Evolutionary conservation across 805 yeast species (phyloP).

Genomic region (Metschnikowia amazonensis): DNA sequence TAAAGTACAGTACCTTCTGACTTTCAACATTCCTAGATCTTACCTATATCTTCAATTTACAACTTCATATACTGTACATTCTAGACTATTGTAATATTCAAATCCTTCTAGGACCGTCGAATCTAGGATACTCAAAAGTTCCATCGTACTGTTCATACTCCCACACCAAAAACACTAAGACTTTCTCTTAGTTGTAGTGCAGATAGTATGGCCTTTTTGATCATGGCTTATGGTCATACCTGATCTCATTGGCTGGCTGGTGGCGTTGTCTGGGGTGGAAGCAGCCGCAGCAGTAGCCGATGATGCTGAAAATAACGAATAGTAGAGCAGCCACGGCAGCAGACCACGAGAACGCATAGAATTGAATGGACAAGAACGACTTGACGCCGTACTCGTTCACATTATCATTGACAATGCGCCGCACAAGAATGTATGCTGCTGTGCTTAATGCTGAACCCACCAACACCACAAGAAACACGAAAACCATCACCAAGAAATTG

Average conservation of each 20-base stretch:
- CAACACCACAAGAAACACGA: slow-evolving; percentile 44
- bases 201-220: too few species aligned
- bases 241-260: slow-evolving; percentile 19
- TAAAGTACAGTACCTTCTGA: too few species aligned
- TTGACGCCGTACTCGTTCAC: slow-evolving; percentile 49
- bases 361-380: slow-evolving; percentile 47
- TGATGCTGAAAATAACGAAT: slow-evolving; percentile 28
- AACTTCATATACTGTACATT: too few species aligned
- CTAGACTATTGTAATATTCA: too few species aligned
- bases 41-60: too few species aligned
- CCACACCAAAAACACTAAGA: too few species aligned
- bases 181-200: too few species aligned
- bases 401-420: slow-evolving; percentile 48
- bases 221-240: slow-evolving; percentile 16
- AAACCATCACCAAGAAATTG: slow-evolving; percentile 40
- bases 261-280: slow-evolving; percentile 24
- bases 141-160: too few species aligned
- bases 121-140: too few species aligned
- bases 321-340: slow-evolving; percentile 46
- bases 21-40: too few species aligned
- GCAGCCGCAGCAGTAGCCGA: slow-evolving; percentile 43
- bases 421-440: slow-evolving; percentile 52
- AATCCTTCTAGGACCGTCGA: too few species aligned
- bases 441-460: slow-evolving; percentile 56
- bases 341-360: slow-evolving; percentile 64